Percentiles rank a stretch among this genome's conserved stretches.
These are phyloP conservation scores for Penicillium polonicum DNA, from an alignment of 2,329 filamentous ascomycete species.

Conservation along the genomic window DNA sequence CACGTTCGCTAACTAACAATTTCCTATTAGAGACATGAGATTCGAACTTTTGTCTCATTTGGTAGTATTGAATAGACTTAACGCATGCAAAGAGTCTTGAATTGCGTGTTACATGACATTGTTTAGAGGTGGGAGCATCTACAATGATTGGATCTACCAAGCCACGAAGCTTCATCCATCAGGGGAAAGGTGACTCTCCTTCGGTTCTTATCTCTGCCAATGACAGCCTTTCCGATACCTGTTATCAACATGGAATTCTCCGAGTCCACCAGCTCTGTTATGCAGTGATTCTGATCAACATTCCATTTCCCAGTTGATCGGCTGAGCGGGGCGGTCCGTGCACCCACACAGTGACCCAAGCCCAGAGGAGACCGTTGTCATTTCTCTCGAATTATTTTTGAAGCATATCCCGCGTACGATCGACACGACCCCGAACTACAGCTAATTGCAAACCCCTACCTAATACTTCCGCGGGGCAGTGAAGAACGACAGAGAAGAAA, in stretches of 20 bases:
- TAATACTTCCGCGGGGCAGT: neutral
- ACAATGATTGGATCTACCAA: neutral
- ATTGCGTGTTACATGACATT: neutral
- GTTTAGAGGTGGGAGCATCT: neutral
- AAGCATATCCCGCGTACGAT: neutral
- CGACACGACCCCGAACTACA: neutral
- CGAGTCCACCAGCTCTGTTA: neutral
- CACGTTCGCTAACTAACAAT: neutral
- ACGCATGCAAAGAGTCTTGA: neutral
- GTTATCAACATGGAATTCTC: constrained; percentile 4
- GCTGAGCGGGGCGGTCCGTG: neutral
- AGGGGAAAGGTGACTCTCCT: neutral
- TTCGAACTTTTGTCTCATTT: too few species aligned
- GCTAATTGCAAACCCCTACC: neutral
- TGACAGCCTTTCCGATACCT: constrained; percentile 1
- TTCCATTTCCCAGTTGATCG: constrained; percentile 14
- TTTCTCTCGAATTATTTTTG: neutral
- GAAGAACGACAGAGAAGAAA: neutral
- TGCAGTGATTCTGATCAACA: constrained; percentile 14
- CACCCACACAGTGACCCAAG: neutral
- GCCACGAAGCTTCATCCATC: neutral
- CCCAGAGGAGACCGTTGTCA: neutral
- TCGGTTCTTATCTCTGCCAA: constrained; percentile 1
- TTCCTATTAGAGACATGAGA: neutral
- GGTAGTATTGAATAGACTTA: too few species aligned